Base-by-base conservation (phyloP, 2,329 filamentous ascomycete genomes). In the Zalaria obscura region DNA sequence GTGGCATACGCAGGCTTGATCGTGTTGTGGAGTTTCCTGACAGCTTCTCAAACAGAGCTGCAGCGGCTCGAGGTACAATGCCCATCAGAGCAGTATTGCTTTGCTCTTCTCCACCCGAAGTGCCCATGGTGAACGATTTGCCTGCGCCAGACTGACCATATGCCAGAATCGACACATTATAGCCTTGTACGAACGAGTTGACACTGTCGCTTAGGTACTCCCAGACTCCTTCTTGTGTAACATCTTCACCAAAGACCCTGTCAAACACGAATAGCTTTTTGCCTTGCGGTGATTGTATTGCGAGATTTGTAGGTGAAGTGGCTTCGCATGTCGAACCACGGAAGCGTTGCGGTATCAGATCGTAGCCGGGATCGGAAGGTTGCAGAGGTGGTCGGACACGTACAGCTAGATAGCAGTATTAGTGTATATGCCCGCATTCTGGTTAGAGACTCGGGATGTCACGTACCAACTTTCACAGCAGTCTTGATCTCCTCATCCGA, bases 61-160 rank as follows among this genome's bases (percentile, higher is more conserved):
- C 75, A 3, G 88, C 89, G 29, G 91, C 91, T 51, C 91, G 81
- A 27, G 91, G 89, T 51, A 98, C 88, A n/a, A 98, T 87, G 60
- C 89, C 89, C 93, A 50, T 45, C n/a, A 48, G 42, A 5, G 45
- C 40, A 39, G 55, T 43, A 51, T 58, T 47, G 41, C 43, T 43
- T 45, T 57, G 54, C 54, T 95, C 88, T 25, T 62, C 62, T 2
- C 88, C 85, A 4, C 87, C 87, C 1, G 89, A 87, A 0, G 91
- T 98, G 43, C 91, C 91, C 91, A 98, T 98, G 0, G 91, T 98
- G 59, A 93, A 96, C 3, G 89, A 96, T 66, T 98, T 98, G 52
- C 91, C 91, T 7, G 91, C 87, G 43, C 91, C 91, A 27, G 91
- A 98, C 67, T 98, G 91, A 50, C 91, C 91, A 56, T 98, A 98